phyloP scores from a whole-genome alignment of 306 rosid species.

The Hippophae rhamnoides region DNA sequence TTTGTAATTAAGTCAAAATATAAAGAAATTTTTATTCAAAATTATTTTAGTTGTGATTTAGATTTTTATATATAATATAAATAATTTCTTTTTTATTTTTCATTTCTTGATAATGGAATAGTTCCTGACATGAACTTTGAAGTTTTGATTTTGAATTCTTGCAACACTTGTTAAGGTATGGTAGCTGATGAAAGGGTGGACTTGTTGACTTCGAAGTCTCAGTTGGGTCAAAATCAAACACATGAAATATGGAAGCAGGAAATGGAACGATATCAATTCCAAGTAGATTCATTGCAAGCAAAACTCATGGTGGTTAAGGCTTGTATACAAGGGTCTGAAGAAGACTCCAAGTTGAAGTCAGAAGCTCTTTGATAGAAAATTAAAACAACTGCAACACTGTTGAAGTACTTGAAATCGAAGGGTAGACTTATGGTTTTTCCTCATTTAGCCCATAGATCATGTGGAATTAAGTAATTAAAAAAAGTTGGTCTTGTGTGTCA shows the following conservation, averaged over 20 bases:
- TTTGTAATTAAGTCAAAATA: too few species aligned
- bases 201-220: constrained; percentile 39
- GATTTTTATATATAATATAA: too few species aligned
- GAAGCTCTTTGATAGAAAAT: constrained; percentile 75
- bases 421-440: constrained; percentile 70
- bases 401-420: constrained; percentile 71
- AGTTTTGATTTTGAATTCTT: not conserved
- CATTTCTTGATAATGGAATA: too few species aligned
- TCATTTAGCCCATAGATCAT: constrained; percentile 55
- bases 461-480: constrained; percentile 68
- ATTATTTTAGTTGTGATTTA: too few species aligned
- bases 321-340: constrained; percentile 51
- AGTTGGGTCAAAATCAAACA: constrained; percentile 39
- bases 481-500: constrained; percentile 61
- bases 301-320: constrained; percentile 50
- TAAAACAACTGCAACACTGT: constrained; percentile 49
- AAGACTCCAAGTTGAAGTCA: constrained; percentile 42
- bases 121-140: too few species aligned
- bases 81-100: too few species aligned
- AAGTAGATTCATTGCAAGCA: constrained; percentile 46
- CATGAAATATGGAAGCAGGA: constrained; percentile 57
- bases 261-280: constrained; percentile 41
- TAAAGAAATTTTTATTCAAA: too few species aligned
- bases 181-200: constrained; percentile 48
- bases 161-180: constrained; percentile 41